phyloP scores from a whole-genome alignment of 1,284 basidiomycete genomes.

The Trametes polyzona region DNA sequence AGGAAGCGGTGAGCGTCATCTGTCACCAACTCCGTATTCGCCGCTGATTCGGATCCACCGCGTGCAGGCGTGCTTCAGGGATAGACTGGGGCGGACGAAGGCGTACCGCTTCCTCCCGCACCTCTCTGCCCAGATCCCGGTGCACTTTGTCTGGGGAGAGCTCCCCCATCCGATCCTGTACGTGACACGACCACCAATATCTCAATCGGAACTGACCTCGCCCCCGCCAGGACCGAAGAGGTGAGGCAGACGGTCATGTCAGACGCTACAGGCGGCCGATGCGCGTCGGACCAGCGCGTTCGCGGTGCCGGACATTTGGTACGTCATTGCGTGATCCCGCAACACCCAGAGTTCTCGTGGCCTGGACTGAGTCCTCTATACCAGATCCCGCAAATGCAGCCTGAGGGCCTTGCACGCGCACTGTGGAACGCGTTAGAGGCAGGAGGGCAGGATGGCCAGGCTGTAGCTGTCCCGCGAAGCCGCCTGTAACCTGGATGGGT shows the following conservation, averaged over 20 bases:
- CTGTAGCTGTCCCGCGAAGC: no score
- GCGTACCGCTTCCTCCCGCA: slow-evolving; percentile 42
- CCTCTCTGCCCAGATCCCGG: slow-evolving; percentile 44
- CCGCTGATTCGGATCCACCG: neutral
- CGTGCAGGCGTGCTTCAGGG: slow-evolving; percentile 49
- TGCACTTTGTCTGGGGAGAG: slow-evolving; percentile 54
- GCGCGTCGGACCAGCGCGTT: slow-evolving; percentile 38
- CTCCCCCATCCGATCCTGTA: slow-evolving; percentile 49
- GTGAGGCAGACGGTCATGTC: slow-evolving; percentile 46
- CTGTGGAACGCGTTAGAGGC: slow-evolving; percentile 16
- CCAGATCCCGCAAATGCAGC: slow-evolving; percentile 31
- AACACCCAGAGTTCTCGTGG: no score
- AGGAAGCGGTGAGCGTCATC: slow-evolving; percentile 41
- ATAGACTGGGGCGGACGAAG: slow-evolving; percentile 39
- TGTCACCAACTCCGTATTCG: neutral
- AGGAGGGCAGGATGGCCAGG: no score
- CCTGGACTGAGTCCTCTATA: neutral
- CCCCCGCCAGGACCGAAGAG: slow-evolving; percentile 37
- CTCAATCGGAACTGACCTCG: neutral
- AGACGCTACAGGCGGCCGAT: slow-evolving; percentile 38
- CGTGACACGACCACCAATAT: slow-evolving; percentile 15
- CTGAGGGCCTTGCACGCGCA: slow-evolving; percentile 25
- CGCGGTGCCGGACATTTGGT: slow-evolving; percentile 38
- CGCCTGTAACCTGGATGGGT: no score
- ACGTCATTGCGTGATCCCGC: neutral